Conservation (phyloP, 768 basidiomycete species). For the Mrakia frigida region DNA sequence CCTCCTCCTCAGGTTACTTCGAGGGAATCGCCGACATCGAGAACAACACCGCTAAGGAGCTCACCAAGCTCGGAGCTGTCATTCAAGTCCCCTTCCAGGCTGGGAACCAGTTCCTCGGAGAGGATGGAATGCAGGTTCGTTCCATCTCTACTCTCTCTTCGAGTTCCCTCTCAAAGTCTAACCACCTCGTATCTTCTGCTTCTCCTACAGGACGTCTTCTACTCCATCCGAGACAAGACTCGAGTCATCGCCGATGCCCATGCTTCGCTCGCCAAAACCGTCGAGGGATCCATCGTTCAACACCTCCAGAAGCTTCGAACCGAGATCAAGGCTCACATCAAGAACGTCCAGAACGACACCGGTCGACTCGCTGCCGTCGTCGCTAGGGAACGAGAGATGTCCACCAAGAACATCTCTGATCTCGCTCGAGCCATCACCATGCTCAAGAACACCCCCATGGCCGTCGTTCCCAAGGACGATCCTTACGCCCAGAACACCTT, state of each 20-base stretch:
- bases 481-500: constrained; percentile 60
- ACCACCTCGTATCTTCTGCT: neutral
- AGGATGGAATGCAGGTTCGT: constrained; percentile 73
- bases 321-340: constrained; percentile 97
- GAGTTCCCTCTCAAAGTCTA: neutral
- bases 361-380: constrained; percentile 85
- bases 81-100: constrained; percentile 95
- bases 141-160: neutral
- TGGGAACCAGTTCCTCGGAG: constrained; percentile 97
- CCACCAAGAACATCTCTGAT: constrained; percentile 76
- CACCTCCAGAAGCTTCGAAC: constrained; percentile 89
- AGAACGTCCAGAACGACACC: constrained; percentile 92
- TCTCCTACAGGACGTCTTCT: constrained; percentile 71
- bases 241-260: constrained; percentile 91
- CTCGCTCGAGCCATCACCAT: constrained; percentile 79
- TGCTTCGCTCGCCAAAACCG: constrained; percentile 89
- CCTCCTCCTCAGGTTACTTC: constrained; percentile 59
- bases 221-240: constrained; percentile 86
- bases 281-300: constrained; percentile 95
- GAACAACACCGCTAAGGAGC: constrained; percentile 86
- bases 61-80: constrained; percentile 86
- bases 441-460: constrained; percentile 92
- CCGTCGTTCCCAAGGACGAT: constrained; percentile 69
- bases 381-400: constrained; percentile 86
- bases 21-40: constrained; percentile 68